Base-by-base conservation (phyloP, 768 basidiomycete genomes). In the Crassisporium funariophilum region DNA sequence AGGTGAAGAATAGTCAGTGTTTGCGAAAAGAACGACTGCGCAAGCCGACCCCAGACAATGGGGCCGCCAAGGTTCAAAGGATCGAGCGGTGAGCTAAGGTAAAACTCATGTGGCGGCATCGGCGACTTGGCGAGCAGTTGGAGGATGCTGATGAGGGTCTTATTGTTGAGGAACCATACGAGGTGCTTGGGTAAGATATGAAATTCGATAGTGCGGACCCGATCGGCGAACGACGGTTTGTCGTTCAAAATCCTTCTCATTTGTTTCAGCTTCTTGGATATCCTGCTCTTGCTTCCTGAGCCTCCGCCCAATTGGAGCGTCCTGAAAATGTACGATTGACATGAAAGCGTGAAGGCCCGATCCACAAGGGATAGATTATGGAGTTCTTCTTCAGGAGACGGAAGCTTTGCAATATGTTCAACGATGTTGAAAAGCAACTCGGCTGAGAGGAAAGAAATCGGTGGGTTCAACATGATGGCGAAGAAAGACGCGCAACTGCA, bases 351-450 rank as follows among this genome's bases (percentile, higher is more conserved):
- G 34, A 53, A 53, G n/a, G 47, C 52, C 13, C 52, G 21, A 24
- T 53, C 52, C n/a, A 43, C 40, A n/a, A 53, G 47, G 6, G 47
- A 48, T 12, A 49, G 33, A 35, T 35, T 37, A 9, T 20, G n/a
- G 24, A 53, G 41, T 16, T 39, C 13, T 19, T 37, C 4, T n/a
- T 17, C 1, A 4, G n/a, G 4, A 27, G 21, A 41, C n/a, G 44
- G 47, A 17, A 53, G 43, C n/a, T 20, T 31, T 12, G 52, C 36
- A 21, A 49, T 24, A 17, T 46, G 44, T 5, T 49, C 43, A 15
- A 53, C 43, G 7, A 53, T 46, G 40, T 19, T 37, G 6, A 33
- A 29, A 16, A 45, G 25, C 21, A 53, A 25, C 7, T 53, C 43
- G 31, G 29, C 15, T 22, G 52, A 42, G n/a, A 53, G 52, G 22